A percentile compares a stretch with the other conserved stretches of the same genome.
These are phyloP conservation scores for Colletotrichum viniferum DNA, from an alignment of 2,329 filamentous ascomycete genomes.

Conservation along the genomic window DNA sequence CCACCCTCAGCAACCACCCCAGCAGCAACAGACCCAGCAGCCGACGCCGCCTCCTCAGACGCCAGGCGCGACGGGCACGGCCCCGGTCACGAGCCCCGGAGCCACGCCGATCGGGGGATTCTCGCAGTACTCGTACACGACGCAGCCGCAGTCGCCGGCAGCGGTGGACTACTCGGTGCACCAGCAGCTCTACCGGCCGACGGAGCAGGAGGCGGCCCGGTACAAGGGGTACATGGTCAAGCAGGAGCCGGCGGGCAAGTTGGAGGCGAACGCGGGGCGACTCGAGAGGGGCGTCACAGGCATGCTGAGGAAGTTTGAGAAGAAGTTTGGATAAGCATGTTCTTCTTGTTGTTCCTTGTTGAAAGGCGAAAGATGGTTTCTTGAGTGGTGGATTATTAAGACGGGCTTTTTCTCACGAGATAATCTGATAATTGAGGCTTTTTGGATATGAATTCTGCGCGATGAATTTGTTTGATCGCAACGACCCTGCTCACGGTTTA, in stretches of 20 bases:
- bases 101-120: slow-evolving; percentile 58
- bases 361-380: not conserved
- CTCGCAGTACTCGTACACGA: slow-evolving; percentile 54
- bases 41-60: slow-evolving; percentile 30
- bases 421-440: not conserved
- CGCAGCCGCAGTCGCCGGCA: slow-evolving; percentile 23
- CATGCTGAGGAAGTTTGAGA: slow-evolving; percentile 80
- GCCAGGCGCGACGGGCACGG: slow-evolving; percentile 30
- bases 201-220: slow-evolving; percentile 61
- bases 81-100: slow-evolving; percentile 38
- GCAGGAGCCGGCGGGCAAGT: slow-evolving; percentile 51
- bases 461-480: not conserved
- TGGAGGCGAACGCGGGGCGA: slow-evolving; percentile 69
- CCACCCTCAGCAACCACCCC: slow-evolving; percentile 23
- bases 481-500: not conserved
- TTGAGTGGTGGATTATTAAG: not conserved
- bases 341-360: not conserved
- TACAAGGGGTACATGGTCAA: slow-evolving; percentile 47
- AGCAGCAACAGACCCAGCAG: slow-evolving; percentile 28
- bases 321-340: slow-evolving; percentile 63
- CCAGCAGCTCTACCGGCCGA: slow-evolving; percentile 72
- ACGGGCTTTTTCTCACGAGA: not conserved
- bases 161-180: slow-evolving; percentile 63
- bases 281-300: slow-evolving; percentile 73
- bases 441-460: not conserved